phyloP scores from a whole-genome alignment of 768 basidiomycete genomes.

The Panaeolus cyanescens region DNA sequence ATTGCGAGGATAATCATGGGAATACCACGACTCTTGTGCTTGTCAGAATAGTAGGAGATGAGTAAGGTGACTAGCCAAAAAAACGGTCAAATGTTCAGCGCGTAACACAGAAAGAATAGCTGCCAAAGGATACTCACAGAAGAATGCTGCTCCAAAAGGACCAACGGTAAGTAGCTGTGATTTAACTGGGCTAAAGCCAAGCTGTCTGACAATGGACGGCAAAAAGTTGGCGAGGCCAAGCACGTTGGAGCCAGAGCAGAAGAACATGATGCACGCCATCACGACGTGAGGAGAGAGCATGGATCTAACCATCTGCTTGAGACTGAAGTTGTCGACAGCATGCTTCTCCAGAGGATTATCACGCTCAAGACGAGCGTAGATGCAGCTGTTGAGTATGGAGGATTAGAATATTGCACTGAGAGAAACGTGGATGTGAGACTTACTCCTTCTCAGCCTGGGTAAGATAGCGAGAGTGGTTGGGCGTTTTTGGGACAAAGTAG shows the following conservation, averaged over 20 bases:
- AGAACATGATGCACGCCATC: constrained; percentile 4
- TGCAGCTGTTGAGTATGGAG: background rate
- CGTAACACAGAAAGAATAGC: background rate
- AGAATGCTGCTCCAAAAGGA: constrained; percentile 11
- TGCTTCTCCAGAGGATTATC: constrained; percentile 5
- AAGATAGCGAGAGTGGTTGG: background rate
- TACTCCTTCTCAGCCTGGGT: background rate
- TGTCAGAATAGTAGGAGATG: constrained; percentile 9
- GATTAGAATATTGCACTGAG: background rate
- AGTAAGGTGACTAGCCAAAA: constrained; percentile 9
- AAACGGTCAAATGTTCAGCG: too few relatives aligned
- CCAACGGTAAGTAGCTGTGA: constrained; percentile 11
- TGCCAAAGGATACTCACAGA: constrained; percentile 1
- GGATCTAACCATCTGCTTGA: constrained; percentile 5
- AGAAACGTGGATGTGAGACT: background rate
- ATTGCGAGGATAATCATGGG: constrained; percentile 26
- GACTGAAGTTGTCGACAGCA: background rate
- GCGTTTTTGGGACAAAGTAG: background rate
- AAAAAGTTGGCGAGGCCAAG: constrained; percentile 11
- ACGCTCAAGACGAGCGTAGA: background rate
- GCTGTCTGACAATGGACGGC: constrained; percentile 8
- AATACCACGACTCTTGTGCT: constrained; percentile 7
- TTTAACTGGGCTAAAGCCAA: constrained; percentile 10
- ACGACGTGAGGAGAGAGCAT: constrained; percentile 11
- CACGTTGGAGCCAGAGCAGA: constrained; percentile 6